A percentile compares a stretch with the other conserved stretches of the same genome.
Evolutionary conservation across 2,329 filamentous ascomycete genomes (phyloP).

Genomic region (Pseudogymnoascus sp.): DNA sequence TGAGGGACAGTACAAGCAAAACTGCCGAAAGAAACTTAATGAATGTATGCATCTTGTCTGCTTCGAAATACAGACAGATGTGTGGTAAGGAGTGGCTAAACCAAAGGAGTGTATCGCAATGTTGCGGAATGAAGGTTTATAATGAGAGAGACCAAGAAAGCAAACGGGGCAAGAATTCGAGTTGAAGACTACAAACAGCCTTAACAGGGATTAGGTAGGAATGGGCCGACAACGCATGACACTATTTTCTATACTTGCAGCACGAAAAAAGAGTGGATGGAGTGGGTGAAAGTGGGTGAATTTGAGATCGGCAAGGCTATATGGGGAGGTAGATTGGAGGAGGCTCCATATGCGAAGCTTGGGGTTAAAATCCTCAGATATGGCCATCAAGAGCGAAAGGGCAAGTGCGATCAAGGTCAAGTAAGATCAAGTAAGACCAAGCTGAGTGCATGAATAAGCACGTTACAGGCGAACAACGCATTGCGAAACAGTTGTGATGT

Average conservation of each 20-base stretch:
- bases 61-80: conserved; percentile 9
- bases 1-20: background rate
- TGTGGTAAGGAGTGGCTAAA: conserved; percentile 1
- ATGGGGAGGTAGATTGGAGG: conserved; percentile 1
- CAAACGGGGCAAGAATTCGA: background rate
- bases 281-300: conserved; percentile 2
- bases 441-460: background rate
- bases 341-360: conserved; percentile 5
- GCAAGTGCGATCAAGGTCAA: background rate
- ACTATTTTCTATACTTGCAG: conserved; percentile 6
- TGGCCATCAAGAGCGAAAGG: background rate
- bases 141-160: background rate
- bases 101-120: conserved; percentile 3
- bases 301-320: conserved; percentile 2
- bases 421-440: background rate
- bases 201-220: conserved; percentile 7
- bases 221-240: background rate
- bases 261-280: conserved; percentile 7
- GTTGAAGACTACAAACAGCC: background rate
- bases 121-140: conserved; percentile 5
- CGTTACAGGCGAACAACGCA: conserved; percentile 2
- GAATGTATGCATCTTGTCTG: conserved; percentile 8
- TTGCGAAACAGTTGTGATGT: conserved; percentile 1
- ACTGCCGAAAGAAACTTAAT: background rate
- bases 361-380: background rate